Percentiles rank a stretch among this genome's conserved stretches.
phyloP scores from a whole-genome alignment of 2,329 filamentous ascomycete genomes.

The Diaporthe nobilis region DNA sequence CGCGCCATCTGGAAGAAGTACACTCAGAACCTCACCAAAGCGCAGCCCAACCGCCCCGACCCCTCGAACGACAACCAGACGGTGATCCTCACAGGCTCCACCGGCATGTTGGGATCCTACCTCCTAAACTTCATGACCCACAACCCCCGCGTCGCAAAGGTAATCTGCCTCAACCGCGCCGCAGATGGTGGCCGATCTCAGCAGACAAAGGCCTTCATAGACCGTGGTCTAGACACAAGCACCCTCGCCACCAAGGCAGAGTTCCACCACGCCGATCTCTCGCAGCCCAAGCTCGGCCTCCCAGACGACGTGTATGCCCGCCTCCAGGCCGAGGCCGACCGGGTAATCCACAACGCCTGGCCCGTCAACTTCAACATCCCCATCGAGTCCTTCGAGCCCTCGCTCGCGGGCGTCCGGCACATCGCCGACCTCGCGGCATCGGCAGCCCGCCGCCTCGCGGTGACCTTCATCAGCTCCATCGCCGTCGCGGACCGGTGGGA shows the following conservation, averaged over 20 bases:
- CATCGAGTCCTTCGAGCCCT: conserved; percentile 61
- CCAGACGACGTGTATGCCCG: conserved; percentile 50
- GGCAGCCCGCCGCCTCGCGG: conserved; percentile 51
- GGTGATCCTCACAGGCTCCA: conserved; percentile 57
- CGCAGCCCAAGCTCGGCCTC: conserved; percentile 62
- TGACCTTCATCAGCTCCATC: conserved; percentile 59
- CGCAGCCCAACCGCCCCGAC: conserved; percentile 44
- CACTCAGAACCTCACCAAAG: conserved; percentile 47
- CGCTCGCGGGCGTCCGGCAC: conserved; percentile 62
- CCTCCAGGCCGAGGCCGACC: conserved; percentile 55
- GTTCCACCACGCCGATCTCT: conserved; percentile 64
- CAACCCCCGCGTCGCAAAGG: conserved; percentile 53
- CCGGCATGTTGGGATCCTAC: conserved; percentile 57
- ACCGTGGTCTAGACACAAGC: conserved; percentile 53
- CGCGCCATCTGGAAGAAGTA: conserved; percentile 48
- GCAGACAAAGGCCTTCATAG: conserved; percentile 52
- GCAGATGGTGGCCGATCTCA: conserved; percentile 55
- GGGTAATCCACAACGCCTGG: conserved; percentile 63
- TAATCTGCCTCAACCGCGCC: conserved; percentile 62
- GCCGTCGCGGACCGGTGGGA: conserved; percentile 53
- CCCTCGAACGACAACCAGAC: conserved; percentile 45
- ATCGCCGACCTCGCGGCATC: conserved; percentile 59
- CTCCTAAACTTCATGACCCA: conserved; percentile 53
- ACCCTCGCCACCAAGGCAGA: conserved; percentile 55
- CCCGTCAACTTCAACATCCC: conserved; percentile 64